Evolutionary conservation across 371 early-diverging fungal genomes (phyloP).

Genomic region (Mucor piriformis): DNA sequence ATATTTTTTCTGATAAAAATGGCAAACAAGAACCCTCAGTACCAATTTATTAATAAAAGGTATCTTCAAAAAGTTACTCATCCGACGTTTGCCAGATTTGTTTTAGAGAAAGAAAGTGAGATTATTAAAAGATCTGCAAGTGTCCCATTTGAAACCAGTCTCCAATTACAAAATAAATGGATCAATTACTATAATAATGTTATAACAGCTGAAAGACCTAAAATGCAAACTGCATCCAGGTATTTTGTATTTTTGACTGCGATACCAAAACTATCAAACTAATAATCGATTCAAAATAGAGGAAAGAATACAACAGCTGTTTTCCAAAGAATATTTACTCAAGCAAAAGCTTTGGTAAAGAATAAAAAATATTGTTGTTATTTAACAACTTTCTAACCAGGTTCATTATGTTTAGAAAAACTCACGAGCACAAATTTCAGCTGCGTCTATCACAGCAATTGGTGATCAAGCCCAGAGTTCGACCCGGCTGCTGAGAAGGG

Average conservation of each 20-base stretch:
- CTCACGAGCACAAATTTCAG: conserved; percentile 14
- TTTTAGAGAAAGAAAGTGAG: too few relatives aligned
- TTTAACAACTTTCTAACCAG: conserved; percentile 12
- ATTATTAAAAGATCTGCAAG: neutral
- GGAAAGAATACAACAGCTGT: neutral
- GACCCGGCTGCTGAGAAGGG: conserved; percentile 3
- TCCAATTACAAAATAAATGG: neutral
- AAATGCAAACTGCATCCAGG: neutral
- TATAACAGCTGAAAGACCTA: neutral
- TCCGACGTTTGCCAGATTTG: too few relatives aligned
- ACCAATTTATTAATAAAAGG: too few relatives aligned
- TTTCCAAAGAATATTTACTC: neutral
- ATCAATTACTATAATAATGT: neutral
- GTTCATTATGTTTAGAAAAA: conserved; percentile 15
- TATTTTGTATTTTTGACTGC: neutral
- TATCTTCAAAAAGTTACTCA: too few relatives aligned
- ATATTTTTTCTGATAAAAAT: neutral
- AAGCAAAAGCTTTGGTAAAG: neutral
- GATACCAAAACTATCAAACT: neutral
- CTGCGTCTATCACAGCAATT: conserved; percentile 13
- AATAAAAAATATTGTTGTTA: neutral
- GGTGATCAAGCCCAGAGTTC: conserved; percentile 11
- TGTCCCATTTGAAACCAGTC: neutral
- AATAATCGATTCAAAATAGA: neutral
- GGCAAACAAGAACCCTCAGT: too few relatives aligned